Evolutionary conservation across 2,329 filamentous ascomycete genomes (phyloP).

Genomic region (Aspergillus clavatus): DNA sequence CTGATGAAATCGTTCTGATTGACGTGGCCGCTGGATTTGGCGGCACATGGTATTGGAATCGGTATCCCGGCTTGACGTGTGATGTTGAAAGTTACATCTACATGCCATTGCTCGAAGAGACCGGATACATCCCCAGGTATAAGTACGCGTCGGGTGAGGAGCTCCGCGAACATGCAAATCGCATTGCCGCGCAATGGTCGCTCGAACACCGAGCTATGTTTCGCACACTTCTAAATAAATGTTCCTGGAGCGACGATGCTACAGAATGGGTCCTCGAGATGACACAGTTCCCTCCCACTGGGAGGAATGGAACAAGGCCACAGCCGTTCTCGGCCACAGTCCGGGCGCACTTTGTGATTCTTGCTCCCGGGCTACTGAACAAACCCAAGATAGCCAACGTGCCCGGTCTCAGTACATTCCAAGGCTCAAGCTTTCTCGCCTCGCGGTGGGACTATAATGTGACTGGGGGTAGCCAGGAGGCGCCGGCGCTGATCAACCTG

Average conservation of each 20-base stretch:
- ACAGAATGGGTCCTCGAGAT: slow-evolving; percentile 6
- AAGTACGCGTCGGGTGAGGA: slow-evolving; percentile 9
- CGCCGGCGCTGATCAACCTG: neutral
- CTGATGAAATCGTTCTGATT: neutral
- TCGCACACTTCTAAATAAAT: slow-evolving; percentile 38
- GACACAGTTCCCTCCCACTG: neutral
- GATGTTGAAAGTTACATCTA: no score
- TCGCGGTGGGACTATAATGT: slow-evolving; percentile 21
- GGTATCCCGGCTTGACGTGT: slow-evolving; percentile 5
- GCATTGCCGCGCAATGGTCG: slow-evolving; percentile 33
- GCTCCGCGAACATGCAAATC: slow-evolving; percentile 7
- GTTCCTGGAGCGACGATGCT: neutral
- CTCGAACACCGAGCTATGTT: slow-evolving; percentile 45
- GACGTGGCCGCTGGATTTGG: slow-evolving; percentile 8
- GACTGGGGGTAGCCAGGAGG: slow-evolving; percentile 4
- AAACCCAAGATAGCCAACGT: slow-evolving; percentile 21
- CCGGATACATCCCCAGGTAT: slow-evolving; percentile 8
- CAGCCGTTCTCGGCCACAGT: no score
- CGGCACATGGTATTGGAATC: slow-evolving; percentile 9
- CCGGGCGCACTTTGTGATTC: slow-evolving; percentile 36
- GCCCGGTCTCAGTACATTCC: slow-evolving; percentile 16
- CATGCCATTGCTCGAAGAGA: slow-evolving; percentile 3
- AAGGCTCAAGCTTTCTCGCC: slow-evolving; percentile 22
- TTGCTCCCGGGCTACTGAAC: slow-evolving; percentile 23
- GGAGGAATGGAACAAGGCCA: neutral